Conservation (phyloP, 2,329 filamentous ascomycete species). For the Corinectria fuckeliana region DNA sequence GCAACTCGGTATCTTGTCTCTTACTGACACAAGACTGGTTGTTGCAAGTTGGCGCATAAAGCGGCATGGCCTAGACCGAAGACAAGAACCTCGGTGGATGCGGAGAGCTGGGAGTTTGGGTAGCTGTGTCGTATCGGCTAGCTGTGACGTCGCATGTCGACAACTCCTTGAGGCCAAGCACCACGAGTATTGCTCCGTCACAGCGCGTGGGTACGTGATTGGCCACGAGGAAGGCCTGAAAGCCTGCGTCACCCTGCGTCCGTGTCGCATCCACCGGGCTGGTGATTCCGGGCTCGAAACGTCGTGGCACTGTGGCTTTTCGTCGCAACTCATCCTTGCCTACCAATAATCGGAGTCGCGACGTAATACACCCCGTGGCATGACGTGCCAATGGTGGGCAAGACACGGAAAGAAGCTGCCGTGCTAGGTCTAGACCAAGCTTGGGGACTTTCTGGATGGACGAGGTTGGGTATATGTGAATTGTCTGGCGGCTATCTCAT, state of each 20-base stretch:
- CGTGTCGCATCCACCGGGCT: conserved; percentile 11
- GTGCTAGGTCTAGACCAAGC: not conserved
- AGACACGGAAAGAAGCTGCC: not conserved
- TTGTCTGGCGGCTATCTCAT: conserved; percentile 12
- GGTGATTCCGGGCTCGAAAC: conserved; percentile 14
- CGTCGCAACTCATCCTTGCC: conserved; percentile 10
- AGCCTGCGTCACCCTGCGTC: not conserved
- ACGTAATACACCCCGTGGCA: conserved; percentile 1
- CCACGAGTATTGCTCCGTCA: conserved; percentile 6
- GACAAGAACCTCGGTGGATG: not conserved
- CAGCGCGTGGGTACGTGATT: conserved; percentile 10
- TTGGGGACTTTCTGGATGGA: not conserved
- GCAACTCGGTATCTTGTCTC: not conserved
- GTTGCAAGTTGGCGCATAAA: not conserved
- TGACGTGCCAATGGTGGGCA: not conserved
- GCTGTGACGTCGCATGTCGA: conserved; percentile 20
- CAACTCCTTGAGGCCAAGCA: not conserved
- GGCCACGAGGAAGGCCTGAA: not conserved
- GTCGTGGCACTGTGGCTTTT: conserved; percentile 8
- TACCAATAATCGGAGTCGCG: not conserved
- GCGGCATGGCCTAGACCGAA: not conserved
- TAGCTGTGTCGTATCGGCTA: conserved; percentile 5
- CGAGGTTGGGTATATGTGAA: not conserved
- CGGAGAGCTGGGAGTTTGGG: not conserved
- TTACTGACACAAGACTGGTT: not conserved